A percentile compares a stretch with the other conserved stretches of the same genome.
These are phyloP conservation scores for Trichomonas vaginalis DNA, from an alignment of 208 protist genomes.

Conservation along the genomic window DNA sequence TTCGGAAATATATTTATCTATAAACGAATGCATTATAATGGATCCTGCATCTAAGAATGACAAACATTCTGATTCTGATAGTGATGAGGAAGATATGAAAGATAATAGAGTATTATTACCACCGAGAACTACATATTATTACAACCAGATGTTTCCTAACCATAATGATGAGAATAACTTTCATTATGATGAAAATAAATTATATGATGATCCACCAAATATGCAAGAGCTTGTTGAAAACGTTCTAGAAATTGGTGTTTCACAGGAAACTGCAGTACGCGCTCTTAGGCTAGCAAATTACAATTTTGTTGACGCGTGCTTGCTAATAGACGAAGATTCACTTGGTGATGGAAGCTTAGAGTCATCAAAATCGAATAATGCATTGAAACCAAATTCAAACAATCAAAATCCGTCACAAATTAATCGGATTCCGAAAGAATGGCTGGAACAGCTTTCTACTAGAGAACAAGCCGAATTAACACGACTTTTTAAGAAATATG, in stretches of 20 bases:
- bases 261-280: background rate
- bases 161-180: too few relatives aligned
- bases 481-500: background rate
- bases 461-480: background rate
- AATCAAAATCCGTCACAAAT: background rate
- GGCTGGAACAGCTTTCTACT: background rate
- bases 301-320: background rate
- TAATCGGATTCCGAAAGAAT: background rate
- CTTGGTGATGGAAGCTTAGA: background rate
- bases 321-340: background rate
- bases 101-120: background rate
- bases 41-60: background rate
- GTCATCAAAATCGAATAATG: too few relatives aligned
- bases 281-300: background rate
- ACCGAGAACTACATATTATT: background rate
- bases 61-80: background rate
- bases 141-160: background rate
- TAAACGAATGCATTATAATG: background rate
- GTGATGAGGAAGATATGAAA: background rate
- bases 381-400: too few relatives aligned
- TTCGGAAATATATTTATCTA: background rate
- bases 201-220: background rate
- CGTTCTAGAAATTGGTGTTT: background rate
- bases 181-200: background rate
- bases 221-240: background rate